Conservation (phyloP, 1,284 basidiomycete species). For the Malassezia dermatis region DNA sequence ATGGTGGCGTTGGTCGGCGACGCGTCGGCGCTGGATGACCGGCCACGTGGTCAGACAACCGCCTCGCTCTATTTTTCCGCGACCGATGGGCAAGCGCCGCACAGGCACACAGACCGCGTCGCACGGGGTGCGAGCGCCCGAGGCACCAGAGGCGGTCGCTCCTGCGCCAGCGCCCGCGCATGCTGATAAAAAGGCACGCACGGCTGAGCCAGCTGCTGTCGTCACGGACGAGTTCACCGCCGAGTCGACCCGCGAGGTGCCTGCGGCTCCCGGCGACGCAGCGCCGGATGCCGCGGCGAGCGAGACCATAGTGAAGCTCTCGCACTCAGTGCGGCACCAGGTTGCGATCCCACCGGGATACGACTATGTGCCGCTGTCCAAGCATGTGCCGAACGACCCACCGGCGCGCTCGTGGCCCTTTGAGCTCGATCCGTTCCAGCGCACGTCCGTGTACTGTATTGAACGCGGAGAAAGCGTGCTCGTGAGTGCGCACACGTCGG, state of each 20-base stretch:
- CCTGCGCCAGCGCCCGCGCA: neutral
- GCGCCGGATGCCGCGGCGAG: conserved; percentile 10
- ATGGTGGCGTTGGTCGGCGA: neutral
- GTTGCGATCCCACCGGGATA: conserved; percentile 89
- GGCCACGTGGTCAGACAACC: neutral
- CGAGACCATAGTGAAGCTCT: conserved; percentile 26
- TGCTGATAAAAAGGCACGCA: conserved; percentile 16
- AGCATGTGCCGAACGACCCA: conserved; percentile 81
- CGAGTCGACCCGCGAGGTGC: conserved; percentile 21
- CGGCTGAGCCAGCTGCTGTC: conserved; percentile 22
- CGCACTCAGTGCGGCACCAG: conserved; percentile 65
- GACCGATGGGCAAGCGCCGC: neutral
- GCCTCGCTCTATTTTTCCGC: neutral
- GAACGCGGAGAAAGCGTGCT: conserved; percentile 94
- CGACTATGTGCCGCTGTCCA: conserved; percentile 77
- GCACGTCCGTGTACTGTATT: conserved; percentile 85
- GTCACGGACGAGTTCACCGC: conserved; percentile 36
- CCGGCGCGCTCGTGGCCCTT: conserved; percentile 91
- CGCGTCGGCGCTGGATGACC: neutral
- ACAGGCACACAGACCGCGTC: neutral
- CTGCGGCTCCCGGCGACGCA: conserved; percentile 17
- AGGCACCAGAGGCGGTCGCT: neutral
- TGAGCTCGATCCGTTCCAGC: conserved; percentile 92
- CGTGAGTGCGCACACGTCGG: conserved; percentile 96
- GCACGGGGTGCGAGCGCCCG: neutral